Evolutionary conservation across 2,329 filamentous ascomycete species (phyloP).

Genomic region (Epicoccum sorghinum): DNA sequence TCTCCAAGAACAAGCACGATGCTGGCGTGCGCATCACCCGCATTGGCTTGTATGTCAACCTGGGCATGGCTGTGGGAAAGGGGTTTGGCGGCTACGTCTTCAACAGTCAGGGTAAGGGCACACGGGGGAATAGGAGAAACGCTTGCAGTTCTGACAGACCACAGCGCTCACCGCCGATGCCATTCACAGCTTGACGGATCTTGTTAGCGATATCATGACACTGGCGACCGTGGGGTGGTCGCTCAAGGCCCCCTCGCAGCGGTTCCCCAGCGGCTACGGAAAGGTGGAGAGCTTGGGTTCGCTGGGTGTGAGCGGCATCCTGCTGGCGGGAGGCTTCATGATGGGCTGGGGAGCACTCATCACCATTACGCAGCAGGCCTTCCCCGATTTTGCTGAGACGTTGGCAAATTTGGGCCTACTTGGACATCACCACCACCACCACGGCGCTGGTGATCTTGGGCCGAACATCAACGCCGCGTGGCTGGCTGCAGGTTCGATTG

Average conservation of each 20-base stretch:
- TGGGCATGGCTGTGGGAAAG: slow-evolving; percentile 93
- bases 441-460: slow-evolving; percentile 62
- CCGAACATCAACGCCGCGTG: slow-evolving; percentile 94
- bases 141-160: slow-evolving; percentile 22
- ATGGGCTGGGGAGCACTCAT: slow-evolving; percentile 77
- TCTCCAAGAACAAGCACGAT: slow-evolving; percentile 83
- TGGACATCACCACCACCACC: slow-evolving; percentile 68
- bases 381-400: slow-evolving; percentile 53
- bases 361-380: slow-evolving; percentile 59
- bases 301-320: slow-evolving; percentile 87
- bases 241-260: slow-evolving; percentile 78
- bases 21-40: slow-evolving; percentile 92
- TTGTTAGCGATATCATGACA: slow-evolving; percentile 93
- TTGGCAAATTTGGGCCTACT: slow-evolving; percentile 53
- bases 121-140: background rate
- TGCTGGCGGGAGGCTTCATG: slow-evolving; percentile 86
- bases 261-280: slow-evolving; percentile 90
- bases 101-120: slow-evolving; percentile 73
- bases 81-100: slow-evolving; percentile 91
- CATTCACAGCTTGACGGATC: slow-evolving; percentile 92
- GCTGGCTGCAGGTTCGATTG: slow-evolving; percentile 87
- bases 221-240: slow-evolving; percentile 95
- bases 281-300: slow-evolving; percentile 98
- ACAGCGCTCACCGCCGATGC: slow-evolving; percentile 85
- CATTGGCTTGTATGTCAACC: slow-evolving; percentile 85